Evolutionary conservation across 768 basidiomycete genomes (phyloP).

Genomic region (Plicaturopsis crispa): DNA sequence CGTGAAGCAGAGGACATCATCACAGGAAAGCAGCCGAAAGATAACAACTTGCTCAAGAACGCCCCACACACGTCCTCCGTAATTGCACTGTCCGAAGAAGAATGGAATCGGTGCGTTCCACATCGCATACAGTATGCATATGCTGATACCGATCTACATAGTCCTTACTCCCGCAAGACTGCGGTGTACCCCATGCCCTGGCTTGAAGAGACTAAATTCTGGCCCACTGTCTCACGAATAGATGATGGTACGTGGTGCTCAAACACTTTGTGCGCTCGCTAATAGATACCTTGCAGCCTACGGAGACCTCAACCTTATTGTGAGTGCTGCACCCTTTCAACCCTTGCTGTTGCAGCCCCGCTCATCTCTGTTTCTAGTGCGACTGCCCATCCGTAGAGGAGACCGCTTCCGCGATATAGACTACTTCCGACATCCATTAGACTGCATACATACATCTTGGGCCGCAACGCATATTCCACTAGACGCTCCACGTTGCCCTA

Average conservation of each 20-base stretch:
- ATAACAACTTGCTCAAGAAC: conserved; percentile 89
- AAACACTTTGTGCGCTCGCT: conserved; percentile 3
- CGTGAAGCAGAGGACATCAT: conserved; percentile 85
- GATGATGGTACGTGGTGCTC: conserved; percentile 70
- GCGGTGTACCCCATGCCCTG: conserved; percentile 88
- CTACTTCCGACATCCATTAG: no score
- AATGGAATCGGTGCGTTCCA: conserved; percentile 75
- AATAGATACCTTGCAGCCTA: conserved; percentile 48
- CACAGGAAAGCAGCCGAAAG: conserved; percentile 79
- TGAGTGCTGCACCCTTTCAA: conserved; percentile 30
- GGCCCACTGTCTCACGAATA: conserved; percentile 88
- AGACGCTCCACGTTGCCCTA: no score
- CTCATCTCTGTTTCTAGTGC: conserved; percentile 41
- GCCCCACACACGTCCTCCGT: conserved; percentile 86
- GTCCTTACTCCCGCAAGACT: conserved; percentile 83
- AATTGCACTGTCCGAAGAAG: conserved; percentile 59
- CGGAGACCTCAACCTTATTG: conserved; percentile 87
- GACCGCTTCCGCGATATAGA: conserved; percentile 32
- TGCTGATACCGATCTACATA: conserved; percentile 19
- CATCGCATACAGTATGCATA: background rate
- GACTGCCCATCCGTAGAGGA: conserved; percentile 86
- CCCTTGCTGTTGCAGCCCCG: background rate
- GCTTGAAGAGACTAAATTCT: conserved; percentile 88
- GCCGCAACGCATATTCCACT: no score
- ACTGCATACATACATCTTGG: no score